phyloP scores from a whole-genome alignment of 257 asterid genomes.

The Voacanga thouarsii region DNA sequence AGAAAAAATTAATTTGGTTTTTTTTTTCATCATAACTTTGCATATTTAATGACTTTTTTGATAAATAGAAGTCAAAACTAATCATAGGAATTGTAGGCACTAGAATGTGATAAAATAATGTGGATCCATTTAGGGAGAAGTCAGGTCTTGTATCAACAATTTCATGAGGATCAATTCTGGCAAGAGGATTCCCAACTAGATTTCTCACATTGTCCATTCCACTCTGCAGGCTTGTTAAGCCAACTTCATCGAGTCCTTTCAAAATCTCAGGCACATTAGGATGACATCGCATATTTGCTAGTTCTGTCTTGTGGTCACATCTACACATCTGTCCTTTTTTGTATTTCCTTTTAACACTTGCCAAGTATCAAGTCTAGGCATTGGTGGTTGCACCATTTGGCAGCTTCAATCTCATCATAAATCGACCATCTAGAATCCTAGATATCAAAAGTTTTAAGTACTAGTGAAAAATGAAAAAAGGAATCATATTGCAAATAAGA shows the following conservation, averaged over 20 bases:
- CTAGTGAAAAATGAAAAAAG: too few species aligned
- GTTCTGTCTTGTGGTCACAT: constrained; percentile 89
- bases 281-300: constrained; percentile 97
- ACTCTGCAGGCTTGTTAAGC: constrained; percentile 92
- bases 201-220: constrained; percentile 99
- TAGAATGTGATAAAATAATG: too few species aligned
- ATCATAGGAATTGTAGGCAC: too few species aligned
- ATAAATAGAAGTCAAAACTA: too few species aligned
- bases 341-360: constrained; percentile 68
- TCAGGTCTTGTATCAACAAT: constrained; percentile 91
- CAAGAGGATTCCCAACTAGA: constrained; percentile 92
- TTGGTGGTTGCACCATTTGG: constrained; percentile 96
- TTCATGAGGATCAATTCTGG: constrained; percentile 91
- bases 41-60: too few species aligned
- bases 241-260: constrained; percentile 76
- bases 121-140: too few species aligned
- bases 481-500: neutral
- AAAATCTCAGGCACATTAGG: constrained; percentile 84
- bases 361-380: constrained; percentile 75
- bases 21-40: too few species aligned
- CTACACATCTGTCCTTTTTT: constrained; percentile 88
- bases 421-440: constrained; percentile 96
- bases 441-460: neutral
- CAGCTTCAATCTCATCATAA: constrained; percentile 97
- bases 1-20: too few species aligned